A percentile compares a stretch with the other conserved stretches of the same genome.
These are phyloP conservation scores for Saccharomyces eubayanus DNA, from an alignment of 805 yeast genomes.

Conservation along the genomic window DNA sequence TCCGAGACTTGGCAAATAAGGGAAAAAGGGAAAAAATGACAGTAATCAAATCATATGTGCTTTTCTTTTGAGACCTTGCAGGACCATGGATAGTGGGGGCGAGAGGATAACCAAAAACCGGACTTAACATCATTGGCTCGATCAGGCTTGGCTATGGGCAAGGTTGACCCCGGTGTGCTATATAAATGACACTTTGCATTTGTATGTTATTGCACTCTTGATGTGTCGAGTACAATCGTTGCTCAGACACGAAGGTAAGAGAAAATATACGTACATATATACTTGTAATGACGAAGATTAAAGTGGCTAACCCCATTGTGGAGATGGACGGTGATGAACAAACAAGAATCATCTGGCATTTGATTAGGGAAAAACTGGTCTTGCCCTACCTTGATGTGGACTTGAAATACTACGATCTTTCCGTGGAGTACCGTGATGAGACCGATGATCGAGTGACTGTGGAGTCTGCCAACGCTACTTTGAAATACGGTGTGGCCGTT, in stretches of 20 bases:
- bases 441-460: conserved; percentile 83
- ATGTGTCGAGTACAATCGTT: not conserved
- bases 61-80: not conserved
- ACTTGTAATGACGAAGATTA: conserved; percentile 42
- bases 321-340: conserved; percentile 98
- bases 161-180: not conserved
- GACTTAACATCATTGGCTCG: not conserved
- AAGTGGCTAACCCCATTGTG: conserved; percentile 81
- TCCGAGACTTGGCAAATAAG: not conserved
- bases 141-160: not conserved
- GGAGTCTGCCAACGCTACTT: conserved; percentile 85
- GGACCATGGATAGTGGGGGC: not conserved
- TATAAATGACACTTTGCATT: not conserved
- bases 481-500: conserved; percentile 84
- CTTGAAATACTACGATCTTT: conserved; percentile 84
- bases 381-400: conserved; percentile 80
- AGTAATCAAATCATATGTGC: not conserved
- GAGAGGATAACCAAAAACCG: not conserved
- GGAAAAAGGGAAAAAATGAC: not conserved
- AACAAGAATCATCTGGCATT: conserved; percentile 93
- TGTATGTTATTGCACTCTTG: not conserved
- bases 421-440: conserved; percentile 76
- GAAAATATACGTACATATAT: not conserved
- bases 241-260: not conserved
- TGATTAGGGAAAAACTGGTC: conserved; percentile 78